Evolutionary conservation across 805 yeast species (phyloP).

Genomic region (Candida tammaniensis): DNA sequence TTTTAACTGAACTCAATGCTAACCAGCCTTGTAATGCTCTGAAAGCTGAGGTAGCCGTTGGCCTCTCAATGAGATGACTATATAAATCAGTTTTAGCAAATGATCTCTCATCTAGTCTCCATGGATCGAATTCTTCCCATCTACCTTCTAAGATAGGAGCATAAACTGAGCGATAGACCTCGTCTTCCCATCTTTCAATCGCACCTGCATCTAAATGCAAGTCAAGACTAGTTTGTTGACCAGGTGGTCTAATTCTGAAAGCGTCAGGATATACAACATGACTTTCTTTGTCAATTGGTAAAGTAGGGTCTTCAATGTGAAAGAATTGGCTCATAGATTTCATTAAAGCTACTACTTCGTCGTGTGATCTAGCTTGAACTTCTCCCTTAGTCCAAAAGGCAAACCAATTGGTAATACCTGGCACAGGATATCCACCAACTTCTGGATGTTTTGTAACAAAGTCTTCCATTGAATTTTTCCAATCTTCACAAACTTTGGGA

Average conservation of each 20-base stretch:
- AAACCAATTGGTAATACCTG: conserved; percentile 24
- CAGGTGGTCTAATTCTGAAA: conserved; percentile 39
- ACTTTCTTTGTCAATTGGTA: conserved; percentile 23
- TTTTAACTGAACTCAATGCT: conserved; percentile 30
- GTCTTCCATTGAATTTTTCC: conserved; percentile 18
- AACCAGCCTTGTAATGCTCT: conserved; percentile 47
- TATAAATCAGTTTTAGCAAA: conserved; percentile 30
- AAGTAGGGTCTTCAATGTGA: conserved; percentile 25
- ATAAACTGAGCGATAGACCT: conserved; percentile 30
- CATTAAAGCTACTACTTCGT: conserved; percentile 23
- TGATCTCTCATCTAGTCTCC: conserved; percentile 28
- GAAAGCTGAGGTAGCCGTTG: conserved; percentile 21
- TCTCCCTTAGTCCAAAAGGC: conserved; percentile 41
- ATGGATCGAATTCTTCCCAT: conserved; percentile 43
- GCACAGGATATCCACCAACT: conserved; percentile 23
- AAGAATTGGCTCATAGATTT: conserved; percentile 26
- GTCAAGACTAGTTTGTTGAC: conserved; percentile 29
- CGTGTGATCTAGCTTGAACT: conserved; percentile 37
- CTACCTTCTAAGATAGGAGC: conserved; percentile 30
- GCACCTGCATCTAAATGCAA: conserved; percentile 44
- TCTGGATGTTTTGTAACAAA: conserved; percentile 26
- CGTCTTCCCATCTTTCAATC: conserved; percentile 45
- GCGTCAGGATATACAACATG: conserved; percentile 42
- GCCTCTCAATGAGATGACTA: conserved; percentile 13
- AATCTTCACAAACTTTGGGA: conserved; percentile 18